Evolutionary conservation across 2,329 filamentous ascomycete genomes (phyloP).

Genomic region (Sclerotinia borealis): DNA sequence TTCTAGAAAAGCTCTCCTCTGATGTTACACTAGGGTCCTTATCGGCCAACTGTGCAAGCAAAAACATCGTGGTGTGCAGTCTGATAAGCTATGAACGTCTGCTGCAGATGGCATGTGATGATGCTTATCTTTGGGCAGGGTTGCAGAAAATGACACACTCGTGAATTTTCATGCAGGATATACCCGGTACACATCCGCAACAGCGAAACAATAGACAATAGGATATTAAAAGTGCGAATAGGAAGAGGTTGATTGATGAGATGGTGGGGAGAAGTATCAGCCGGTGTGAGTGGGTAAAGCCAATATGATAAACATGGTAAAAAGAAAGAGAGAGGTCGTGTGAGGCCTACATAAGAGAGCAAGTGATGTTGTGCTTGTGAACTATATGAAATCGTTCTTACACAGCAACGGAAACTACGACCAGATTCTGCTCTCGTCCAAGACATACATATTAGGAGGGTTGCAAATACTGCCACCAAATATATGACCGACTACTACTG

Average conservation of each 20-base stretch:
- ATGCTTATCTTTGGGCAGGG: constrained; percentile 11
- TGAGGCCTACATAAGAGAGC: background rate
- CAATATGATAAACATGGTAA: background rate
- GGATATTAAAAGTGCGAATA: background rate
- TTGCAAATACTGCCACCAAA: background rate
- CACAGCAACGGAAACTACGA: background rate
- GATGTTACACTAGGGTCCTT: background rate
- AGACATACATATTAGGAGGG: background rate
- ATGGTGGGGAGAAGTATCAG: constrained; percentile 1
- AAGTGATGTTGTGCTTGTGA: constrained; percentile 9
- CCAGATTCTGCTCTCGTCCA: background rate
- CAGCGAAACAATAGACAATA: background rate
- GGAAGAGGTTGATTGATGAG: background rate
- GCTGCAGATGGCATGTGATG: constrained; percentile 13
- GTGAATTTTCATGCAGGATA: background rate
- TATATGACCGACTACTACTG: background rate
- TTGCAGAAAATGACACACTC: constrained; percentile 3
- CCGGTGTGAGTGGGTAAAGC: background rate
- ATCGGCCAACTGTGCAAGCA: background rate
- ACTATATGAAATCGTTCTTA: background rate
- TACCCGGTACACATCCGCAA: background rate
- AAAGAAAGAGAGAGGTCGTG: background rate
- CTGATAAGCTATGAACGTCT: constrained; percentile 9
- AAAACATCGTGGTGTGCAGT: background rate
- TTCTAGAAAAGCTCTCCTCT: background rate